Percentiles rank a stretch among this genome's conserved stretches.
Evolutionary conservation across 1,284 basidiomycete genomes (phyloP).

Genomic region (Paramarasmius palmivorus): DNA sequence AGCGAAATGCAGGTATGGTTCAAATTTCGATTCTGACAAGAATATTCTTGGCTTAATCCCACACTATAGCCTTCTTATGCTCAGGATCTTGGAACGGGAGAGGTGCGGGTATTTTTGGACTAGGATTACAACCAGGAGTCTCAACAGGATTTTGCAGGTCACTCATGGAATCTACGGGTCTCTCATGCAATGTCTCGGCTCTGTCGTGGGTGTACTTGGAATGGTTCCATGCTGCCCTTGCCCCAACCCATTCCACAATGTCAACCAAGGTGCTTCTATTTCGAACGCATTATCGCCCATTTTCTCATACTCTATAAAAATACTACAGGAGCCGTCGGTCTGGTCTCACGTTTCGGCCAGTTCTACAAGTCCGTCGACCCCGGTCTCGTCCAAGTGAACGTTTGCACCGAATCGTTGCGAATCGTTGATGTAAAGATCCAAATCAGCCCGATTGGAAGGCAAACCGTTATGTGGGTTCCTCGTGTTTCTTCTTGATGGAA

Average conservation of each 20-base stretch:
- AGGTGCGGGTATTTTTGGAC: slow-evolving; percentile 33
- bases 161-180: slow-evolving; percentile 89
- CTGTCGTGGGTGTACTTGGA: slow-evolving; percentile 63
- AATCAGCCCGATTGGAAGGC: slow-evolving; percentile 83
- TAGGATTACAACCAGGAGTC: not conserved
- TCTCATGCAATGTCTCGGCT: slow-evolving; percentile 69
- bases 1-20: slow-evolving; percentile 79
- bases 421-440: slow-evolving; percentile 95
- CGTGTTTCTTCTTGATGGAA: not conserved
- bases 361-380: slow-evolving; percentile 96
- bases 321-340: slow-evolving; percentile 76
- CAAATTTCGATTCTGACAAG: not conserved
- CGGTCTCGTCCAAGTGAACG: slow-evolving; percentile 89
- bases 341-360: slow-evolving; percentile 90
- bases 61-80: slow-evolving; percentile 76
- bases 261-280: slow-evolving; percentile 64
- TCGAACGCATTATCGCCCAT: slow-evolving; percentile 2
- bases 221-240: slow-evolving; percentile 86
- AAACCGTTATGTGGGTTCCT: slow-evolving; percentile 67
- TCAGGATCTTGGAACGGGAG: slow-evolving; percentile 78
- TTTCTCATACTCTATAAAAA: slow-evolving; percentile 11
- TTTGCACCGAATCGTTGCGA: slow-evolving; percentile 84
- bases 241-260: slow-evolving; percentile 78
- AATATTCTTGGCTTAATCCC: slow-evolving; percentile 19
- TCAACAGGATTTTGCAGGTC: slow-evolving; percentile 38